Evolutionary conservation across 768 basidiomycete species (phyloP), one percentile per base, ranked within the genome.

Genomic region (Trametes punicea): DNA sequence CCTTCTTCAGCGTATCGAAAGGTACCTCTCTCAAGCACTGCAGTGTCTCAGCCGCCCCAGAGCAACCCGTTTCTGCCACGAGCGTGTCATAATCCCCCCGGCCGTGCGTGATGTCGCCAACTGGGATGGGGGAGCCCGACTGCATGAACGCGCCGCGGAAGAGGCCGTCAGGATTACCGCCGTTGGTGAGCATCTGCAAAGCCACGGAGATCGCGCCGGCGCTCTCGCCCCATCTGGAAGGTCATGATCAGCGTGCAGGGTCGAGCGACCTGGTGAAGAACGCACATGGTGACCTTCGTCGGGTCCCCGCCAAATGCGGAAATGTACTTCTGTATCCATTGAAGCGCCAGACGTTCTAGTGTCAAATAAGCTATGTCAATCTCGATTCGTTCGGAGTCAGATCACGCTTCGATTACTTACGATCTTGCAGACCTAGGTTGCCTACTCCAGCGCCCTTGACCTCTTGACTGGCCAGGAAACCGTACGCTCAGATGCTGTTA

Each of bases 351-450:
- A 4, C 74, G 69, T 44, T 78, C 66, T 67, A 39, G 2, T 40
- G 46, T 13, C 29, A 31, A 38, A 34, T 36, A 42, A 26, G 31
- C 31, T 33, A 31, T 27, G 42, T 48, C 33, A 50, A 36, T 44
- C 27, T 55, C 29, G 34, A 45, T 29, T 25, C 6, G 11, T 2
- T 2, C 6, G 51, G 3, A 29, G 29, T 7, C 31, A 31, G n/a
- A n/a, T n/a, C n/a, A n/a, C n/a, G n/a, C n/a, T 8, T 3, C 11
- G n/a, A 0, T 15, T 18, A 64, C 69, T 59, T 36, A 75, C 76
- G 76, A 67, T 84, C 81, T 46, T 69, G 71, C 8, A 84, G 64
- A 13, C 82, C 82, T n/a, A 81, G 67, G 60, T 83, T 82, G 16
- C 72, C 73, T 16, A 71, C 54, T 1, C 72, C 71, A 13, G 72